Evolutionary conservation across 306 rosid species (phyloP).

Genomic region (Citrullus amarus): DNA sequence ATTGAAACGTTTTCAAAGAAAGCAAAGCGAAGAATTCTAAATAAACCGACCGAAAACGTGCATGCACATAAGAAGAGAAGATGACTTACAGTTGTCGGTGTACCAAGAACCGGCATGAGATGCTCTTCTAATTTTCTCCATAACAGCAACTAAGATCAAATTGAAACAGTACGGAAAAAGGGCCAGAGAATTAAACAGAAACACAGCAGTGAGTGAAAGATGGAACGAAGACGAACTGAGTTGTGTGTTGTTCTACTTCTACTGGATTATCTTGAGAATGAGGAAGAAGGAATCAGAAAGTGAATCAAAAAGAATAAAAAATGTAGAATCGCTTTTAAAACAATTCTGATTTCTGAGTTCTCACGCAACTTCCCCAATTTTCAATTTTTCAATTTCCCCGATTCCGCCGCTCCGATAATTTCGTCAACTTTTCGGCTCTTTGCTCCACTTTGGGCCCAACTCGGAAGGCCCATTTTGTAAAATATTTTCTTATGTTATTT

Average conservation of each 20-base stretch:
- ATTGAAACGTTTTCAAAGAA: background rate
- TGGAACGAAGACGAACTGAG: background rate
- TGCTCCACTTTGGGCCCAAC: background rate
- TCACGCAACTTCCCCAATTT: background rate
- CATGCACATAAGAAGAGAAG: background rate
- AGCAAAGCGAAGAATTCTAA: background rate
- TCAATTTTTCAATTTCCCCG: background rate
- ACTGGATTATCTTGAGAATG: background rate
- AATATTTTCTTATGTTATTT: too few species aligned
- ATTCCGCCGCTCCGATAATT: background rate
- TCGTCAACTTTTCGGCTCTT: background rate
- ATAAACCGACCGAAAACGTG: background rate
- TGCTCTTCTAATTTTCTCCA: slow-evolving; percentile 56
- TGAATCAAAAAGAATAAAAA: background rate
- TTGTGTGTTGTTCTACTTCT: background rate
- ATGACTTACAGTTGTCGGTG: slow-evolving; percentile 62
- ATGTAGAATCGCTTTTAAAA: too few species aligned
- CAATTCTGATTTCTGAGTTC: background rate
- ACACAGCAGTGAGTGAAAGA: background rate
- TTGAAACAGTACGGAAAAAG: background rate
- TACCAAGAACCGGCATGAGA: slow-evolving; percentile 94
- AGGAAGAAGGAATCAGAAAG: background rate
- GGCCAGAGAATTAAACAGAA: background rate
- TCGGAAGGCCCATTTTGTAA: background rate
- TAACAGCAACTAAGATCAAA: slow-evolving; percentile 11